Percentiles rank a stretch among this genome's conserved stretches.
Conservation (phyloP, 192 early-diverging fungal species). For the Funneliformis mosseae region DNA sequence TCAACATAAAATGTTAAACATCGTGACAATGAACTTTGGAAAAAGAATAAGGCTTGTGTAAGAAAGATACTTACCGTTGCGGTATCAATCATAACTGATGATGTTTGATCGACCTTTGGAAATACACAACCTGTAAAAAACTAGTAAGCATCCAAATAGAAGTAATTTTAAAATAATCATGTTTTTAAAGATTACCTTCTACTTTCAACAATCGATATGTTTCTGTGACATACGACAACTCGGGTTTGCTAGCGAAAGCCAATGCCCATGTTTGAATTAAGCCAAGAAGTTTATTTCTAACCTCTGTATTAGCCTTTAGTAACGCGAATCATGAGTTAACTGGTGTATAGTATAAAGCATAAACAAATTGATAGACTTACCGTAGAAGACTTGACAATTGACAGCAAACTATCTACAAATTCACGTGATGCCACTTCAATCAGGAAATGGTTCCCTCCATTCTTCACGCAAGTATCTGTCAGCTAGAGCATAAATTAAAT, state of each 20-base stretch:
- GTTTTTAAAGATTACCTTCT: slow-evolving; percentile 50
- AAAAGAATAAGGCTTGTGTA: not conserved
- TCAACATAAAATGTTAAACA: not conserved
- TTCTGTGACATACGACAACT: slow-evolving; percentile 77
- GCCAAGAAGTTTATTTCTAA: slow-evolving; percentile 71
- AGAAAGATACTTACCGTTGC: slow-evolving; percentile 62
- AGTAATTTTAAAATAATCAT: not conserved
- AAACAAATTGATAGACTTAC: slow-evolving; percentile 43
- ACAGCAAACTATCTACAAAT: slow-evolving; percentile 84
- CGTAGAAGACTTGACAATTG: slow-evolving; percentile 52
- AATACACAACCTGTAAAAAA: slow-evolving; percentile 57
- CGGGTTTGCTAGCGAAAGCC: slow-evolving; percentile 76
- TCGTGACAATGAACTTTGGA: not conserved
- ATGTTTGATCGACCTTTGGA: slow-evolving; percentile 66
- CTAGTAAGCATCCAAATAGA: not conserved
- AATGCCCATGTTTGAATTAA: slow-evolving; percentile 92
- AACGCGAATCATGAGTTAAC: not conserved
- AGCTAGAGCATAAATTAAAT: slow-evolving; percentile 49
- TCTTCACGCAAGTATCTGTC: slow-evolving; percentile 93
- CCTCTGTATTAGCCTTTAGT: slow-evolving; percentile 67
- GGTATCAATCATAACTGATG: slow-evolving; percentile 73
- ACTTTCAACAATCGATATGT: slow-evolving; percentile 81
- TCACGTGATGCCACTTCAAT: slow-evolving; percentile 85
- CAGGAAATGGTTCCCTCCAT: slow-evolving; percentile 85
- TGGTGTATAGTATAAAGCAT: not conserved